Evolutionary conservation across 2,329 filamentous ascomycete genomes (phyloP).

Genomic region (Penicillium sp.): DNA sequence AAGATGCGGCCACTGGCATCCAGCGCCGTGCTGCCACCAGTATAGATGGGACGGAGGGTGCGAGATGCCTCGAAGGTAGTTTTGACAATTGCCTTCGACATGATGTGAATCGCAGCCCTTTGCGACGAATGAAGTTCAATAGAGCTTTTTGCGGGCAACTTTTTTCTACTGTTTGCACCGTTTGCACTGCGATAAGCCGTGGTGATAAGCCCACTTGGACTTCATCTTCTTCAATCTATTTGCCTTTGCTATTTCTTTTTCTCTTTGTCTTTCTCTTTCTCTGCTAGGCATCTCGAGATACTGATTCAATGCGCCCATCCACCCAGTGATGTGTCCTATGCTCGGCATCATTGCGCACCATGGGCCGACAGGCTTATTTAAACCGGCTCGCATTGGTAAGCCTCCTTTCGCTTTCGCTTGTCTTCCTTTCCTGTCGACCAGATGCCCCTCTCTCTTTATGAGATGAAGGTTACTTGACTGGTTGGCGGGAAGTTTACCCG

Average conservation of each 20-base stretch:
- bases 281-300: background rate
- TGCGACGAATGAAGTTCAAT: constrained; percentile 10
- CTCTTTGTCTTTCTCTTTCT: background rate
- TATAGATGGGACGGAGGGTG: constrained; percentile 88
- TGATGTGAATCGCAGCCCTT: constrained; percentile 20
- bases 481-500: background rate
- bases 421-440: background rate
- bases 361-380: constrained; percentile 45
- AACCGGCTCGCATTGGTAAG: constrained; percentile 45
- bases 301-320: background rate
- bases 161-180: constrained; percentile 34
- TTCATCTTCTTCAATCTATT: background rate
- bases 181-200: constrained; percentile 29
- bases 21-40: constrained; percentile 79
- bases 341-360: background rate
- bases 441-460: background rate
- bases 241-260: no score
- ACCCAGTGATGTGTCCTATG: background rate
- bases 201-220: constrained; percentile 21
- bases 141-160: constrained; percentile 28
- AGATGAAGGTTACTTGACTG: background rate
- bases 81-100: constrained; percentile 58
- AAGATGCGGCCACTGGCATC: constrained; percentile 76
- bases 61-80: constrained; percentile 83
- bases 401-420: constrained; percentile 5